These are phyloP conservation scores for Dothiorella sarmentorum DNA, from an alignment of 2,329 filamentous ascomycete species.

Conservation along the genomic window DNA sequence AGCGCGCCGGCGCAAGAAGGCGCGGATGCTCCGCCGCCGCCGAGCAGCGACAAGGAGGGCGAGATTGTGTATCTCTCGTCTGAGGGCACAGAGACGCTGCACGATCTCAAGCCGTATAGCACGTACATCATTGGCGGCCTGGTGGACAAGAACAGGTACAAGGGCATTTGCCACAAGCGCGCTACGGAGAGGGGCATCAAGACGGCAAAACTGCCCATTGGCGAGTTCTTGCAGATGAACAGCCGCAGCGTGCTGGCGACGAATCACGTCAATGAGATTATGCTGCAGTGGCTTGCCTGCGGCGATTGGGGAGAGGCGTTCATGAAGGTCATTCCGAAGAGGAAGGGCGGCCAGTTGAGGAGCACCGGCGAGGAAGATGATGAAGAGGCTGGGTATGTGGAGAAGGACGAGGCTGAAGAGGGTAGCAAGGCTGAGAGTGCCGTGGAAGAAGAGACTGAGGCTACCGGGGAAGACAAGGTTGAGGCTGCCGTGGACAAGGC, in stretches of 20 bases:
- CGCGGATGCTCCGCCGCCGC: not conserved
- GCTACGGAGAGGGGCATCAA: constrained; percentile 72
- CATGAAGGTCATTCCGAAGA: constrained; percentile 78
- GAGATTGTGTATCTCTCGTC: constrained; percentile 85
- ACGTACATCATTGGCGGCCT: constrained; percentile 92
- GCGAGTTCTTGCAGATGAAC: constrained; percentile 90
- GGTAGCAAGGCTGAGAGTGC: not conserved
- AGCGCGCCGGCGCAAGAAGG: constrained; percentile 23
- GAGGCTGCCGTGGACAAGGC: not conserved
- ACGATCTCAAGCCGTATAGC: constrained; percentile 78
- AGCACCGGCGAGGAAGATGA: constrained; percentile 23
- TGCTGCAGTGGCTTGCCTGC: constrained; percentile 86
- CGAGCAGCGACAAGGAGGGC: constrained; percentile 36
- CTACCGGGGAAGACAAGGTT: not conserved
- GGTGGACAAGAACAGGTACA: constrained; percentile 94
- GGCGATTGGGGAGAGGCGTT: constrained; percentile 93
- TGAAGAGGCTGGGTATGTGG: constrained; percentile 19
- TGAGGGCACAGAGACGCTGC: constrained; percentile 82
- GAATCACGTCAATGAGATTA: constrained; percentile 96
- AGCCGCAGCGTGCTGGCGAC: constrained; percentile 83
- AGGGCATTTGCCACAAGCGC: constrained; percentile 84
- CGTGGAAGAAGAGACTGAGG: not conserved
- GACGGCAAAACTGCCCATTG: constrained; percentile 89
- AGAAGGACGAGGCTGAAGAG: constrained; percentile 18
- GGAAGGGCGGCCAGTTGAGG: constrained; percentile 76